Percentiles rank a stretch among this genome's conserved stretches.
phyloP scores from a whole-genome alignment of 371 early-diverging fungal genomes.

The Basidiobolus heterosporus region DNA sequence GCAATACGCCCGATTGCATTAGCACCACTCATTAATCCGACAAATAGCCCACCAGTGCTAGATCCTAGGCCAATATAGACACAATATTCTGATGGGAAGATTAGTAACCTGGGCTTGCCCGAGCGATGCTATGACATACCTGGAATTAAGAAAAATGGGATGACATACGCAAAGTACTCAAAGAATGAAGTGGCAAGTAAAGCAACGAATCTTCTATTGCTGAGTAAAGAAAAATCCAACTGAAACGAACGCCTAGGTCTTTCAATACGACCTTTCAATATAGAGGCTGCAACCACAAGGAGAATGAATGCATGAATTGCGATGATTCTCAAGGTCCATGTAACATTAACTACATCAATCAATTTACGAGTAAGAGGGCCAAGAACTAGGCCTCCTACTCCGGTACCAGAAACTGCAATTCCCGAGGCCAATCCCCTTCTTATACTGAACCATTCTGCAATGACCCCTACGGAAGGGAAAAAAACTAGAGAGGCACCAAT shows the following conservation, averaged over 20 bases:
- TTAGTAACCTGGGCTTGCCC: no score
- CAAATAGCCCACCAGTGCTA: conserved; percentile 22
- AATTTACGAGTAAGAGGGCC: conserved; percentile 26
- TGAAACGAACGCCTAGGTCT: no score
- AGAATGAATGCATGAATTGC: conserved; percentile 14
- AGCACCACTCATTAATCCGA: conserved; percentile 30
- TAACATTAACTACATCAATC: conserved; percentile 18
- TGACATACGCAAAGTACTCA: no score
- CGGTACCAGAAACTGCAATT: conserved; percentile 46
- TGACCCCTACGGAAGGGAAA: conserved; percentile 41
- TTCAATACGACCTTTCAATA: conserved; percentile 1
- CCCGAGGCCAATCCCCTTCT: conserved; percentile 61
- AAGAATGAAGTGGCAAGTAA: no score
- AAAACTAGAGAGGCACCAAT: conserved; percentile 34
- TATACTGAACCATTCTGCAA: conserved; percentile 55
- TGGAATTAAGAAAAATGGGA: no score
- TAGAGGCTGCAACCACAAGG: conserved; percentile 13
- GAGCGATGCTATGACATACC: no score
- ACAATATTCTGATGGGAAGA: conserved; percentile 12
- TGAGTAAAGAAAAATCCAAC: no score
- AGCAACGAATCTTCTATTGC: no score
- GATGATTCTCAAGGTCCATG: conserved; percentile 27
- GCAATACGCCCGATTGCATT: conserved; percentile 32
- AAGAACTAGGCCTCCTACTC: conserved; percentile 40
- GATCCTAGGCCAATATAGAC: conserved; percentile 16